phyloP scores from a whole-genome alignment of 805 yeast species.

The Candida endomychidarum region DNA sequence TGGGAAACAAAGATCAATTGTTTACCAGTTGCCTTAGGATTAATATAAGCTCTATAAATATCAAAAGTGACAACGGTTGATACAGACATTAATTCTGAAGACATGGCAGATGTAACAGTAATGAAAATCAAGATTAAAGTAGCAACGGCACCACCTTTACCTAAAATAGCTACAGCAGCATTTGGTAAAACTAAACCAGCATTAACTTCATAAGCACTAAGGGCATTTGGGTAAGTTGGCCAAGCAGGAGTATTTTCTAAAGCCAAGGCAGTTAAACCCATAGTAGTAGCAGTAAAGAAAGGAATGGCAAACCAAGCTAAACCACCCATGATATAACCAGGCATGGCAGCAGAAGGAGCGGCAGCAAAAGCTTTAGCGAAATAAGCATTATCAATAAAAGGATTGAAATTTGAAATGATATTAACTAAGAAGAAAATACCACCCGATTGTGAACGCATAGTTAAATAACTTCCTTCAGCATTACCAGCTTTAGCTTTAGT shows the following conservation, averaged over 20 bases:
- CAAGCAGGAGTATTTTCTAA: conserved; percentile 67
- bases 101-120: conserved; percentile 92
- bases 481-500: conserved; percentile 73
- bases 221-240: conserved; percentile 74
- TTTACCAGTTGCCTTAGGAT: conserved; percentile 77
- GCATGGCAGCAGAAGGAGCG: conserved; percentile 77
- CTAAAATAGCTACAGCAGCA: conserved; percentile 81
- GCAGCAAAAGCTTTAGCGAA: conserved; percentile 89
- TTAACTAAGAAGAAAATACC: conserved; percentile 88
- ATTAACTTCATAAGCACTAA: conserved; percentile 66
- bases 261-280: conserved; percentile 83
- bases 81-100: conserved; percentile 87
- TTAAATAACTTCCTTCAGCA: conserved; percentile 81
- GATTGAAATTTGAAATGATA: conserved; percentile 88
- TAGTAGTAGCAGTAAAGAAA: conserved; percentile 73
- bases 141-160: conserved; percentile 86
- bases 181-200: conserved; percentile 80
- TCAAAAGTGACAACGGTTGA: conserved; percentile 86
- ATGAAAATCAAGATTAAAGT: conserved; percentile 76
- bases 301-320: conserved; percentile 92
- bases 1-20: conserved; percentile 70
- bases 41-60: conserved; percentile 75
- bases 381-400: conserved; percentile 82
- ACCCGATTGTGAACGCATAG: conserved; percentile 82
- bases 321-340: conserved; percentile 88